These are phyloP conservation scores for Populus davidiana DNA, from an alignment of 345 rosid species.

Conservation along the genomic window DNA sequence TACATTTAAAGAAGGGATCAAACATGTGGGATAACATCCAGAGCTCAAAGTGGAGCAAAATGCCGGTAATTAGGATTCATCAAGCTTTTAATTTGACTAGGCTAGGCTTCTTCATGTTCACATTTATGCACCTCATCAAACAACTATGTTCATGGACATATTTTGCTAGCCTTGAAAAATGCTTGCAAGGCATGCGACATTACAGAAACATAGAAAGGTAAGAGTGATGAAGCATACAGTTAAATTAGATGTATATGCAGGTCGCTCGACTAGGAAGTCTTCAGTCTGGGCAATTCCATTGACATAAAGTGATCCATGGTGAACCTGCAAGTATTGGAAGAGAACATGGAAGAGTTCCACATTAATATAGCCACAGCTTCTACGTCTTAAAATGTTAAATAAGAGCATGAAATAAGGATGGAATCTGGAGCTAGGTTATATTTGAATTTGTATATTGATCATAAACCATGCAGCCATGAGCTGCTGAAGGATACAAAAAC, in stretches of 20 bases:
- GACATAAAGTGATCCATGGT: conserved; percentile 34
- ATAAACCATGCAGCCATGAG: conserved; percentile 5
- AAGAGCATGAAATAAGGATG: background rate
- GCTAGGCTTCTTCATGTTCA: background rate
- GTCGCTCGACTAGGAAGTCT: conserved; percentile 30
- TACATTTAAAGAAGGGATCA: background rate
- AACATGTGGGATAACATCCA: conserved; percentile 3
- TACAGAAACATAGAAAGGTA: conserved; percentile 1
- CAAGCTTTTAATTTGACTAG: conserved; percentile 4
- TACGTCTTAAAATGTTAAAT: background rate
- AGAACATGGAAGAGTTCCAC: background rate
- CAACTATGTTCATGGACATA: background rate
- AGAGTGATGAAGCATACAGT: conserved; percentile 20
- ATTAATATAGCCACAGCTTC: background rate
- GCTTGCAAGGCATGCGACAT: background rate
- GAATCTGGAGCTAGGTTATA: background rate
- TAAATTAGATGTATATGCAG: conserved; percentile 36
- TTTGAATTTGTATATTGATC: background rate
- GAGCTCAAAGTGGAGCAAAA: background rate
- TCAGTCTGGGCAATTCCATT: conserved; percentile 42
- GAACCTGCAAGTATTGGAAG: conserved; percentile 29
- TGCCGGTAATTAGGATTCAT: background rate
- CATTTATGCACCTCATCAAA: no score
- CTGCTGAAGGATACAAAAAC: background rate
- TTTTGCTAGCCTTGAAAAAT: background rate